Conservation (phyloP, 2,329 filamentous ascomycete genomes). For the Geoglossum cookeanum region DNA sequence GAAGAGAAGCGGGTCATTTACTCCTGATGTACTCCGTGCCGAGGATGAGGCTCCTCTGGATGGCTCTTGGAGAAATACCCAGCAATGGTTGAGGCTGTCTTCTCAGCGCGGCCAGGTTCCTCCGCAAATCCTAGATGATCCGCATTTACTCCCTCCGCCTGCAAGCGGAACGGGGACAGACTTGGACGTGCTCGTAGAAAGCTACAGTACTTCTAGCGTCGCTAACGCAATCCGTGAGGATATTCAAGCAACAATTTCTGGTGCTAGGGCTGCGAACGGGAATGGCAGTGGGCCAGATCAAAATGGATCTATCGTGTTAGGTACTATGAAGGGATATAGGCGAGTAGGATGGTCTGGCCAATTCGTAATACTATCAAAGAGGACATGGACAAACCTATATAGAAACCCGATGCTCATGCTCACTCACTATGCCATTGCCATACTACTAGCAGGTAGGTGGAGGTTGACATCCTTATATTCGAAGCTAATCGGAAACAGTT, state of each 20-base stretch:
- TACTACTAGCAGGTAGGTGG: constrained; percentile 45
- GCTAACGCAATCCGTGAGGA: constrained; percentile 56
- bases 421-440: constrained; percentile 93
- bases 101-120: constrained; percentile 33
- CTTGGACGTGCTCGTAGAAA: constrained; percentile 59
- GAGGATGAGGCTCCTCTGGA: constrained; percentile 38
- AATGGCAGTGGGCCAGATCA: constrained; percentile 35
- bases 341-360: constrained; percentile 65
- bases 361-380: constrained; percentile 71
- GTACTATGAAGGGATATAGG: constrained; percentile 57
- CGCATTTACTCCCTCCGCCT: constrained; percentile 38
- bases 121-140: constrained; percentile 49
- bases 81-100: constrained; percentile 41
- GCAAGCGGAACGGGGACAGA: constrained; percentile 47
- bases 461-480: too few species aligned
- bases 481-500: constrained; percentile 25
- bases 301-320: constrained; percentile 26
- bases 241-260: constrained; percentile 48
- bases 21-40: constrained; percentile 39
- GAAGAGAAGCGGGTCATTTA: constrained; percentile 36
- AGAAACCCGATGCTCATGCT: constrained; percentile 97
- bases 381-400: constrained; percentile 95
- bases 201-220: constrained; percentile 63
- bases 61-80: constrained; percentile 30
- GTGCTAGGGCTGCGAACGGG: constrained; percentile 48